Base-by-base conservation (phyloP, 1,284 basidiomycete species). In the Heterobasidion parviporum region DNA sequence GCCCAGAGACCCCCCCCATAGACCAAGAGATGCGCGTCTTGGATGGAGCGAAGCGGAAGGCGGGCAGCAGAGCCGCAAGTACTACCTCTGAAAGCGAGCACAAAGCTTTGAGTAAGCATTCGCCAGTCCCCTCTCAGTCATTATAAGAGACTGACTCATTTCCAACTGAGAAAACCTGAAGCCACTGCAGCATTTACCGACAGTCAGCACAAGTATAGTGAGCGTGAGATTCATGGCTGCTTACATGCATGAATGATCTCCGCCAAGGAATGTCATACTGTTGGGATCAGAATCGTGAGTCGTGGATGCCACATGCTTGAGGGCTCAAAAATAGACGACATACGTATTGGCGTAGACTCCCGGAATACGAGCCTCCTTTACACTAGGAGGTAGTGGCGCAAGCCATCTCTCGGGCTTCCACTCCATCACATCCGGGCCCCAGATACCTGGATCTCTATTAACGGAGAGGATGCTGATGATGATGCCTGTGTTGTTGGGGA, bases 241-340 rank as follows among this genome's bases (percentile, higher is more conserved):
- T 50, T 20, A 55, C 54, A 55, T 55, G 54, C 54, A 55, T 16
- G 47, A 46, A 8, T 34, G 33, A 15, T 47, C 48, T 1, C 56
- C 56, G 20, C 64, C 63, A 1, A 54, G 26, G 45, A 54, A 54
- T 15, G 53, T 54, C 43, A 54, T 18, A 14, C 53, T 54, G 33
- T n/a, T 33, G 15, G 32, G 6, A 16, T 32, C 8, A 51, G 8
- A 26, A 15, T 18, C 18, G 16, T n/a, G 10, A 20, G 15, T n/a
- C 38, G 8, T 41, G 38, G 38, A 41, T 8, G 18, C 6, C 9
- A 2, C 26, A 15, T 43, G 12, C 41, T 43, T 20, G 3, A 50
- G n/a, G n/a, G 38, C 38, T 41, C 8, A 41, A 12, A 41, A 41
- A 41, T 12, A 45, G 10, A 14, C 7, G 3, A 41, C 54, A 18